Evolutionary conservation across 75 land plant genomes (phyloP).

Genomic region (Chamaecyparis obtusa): DNA sequence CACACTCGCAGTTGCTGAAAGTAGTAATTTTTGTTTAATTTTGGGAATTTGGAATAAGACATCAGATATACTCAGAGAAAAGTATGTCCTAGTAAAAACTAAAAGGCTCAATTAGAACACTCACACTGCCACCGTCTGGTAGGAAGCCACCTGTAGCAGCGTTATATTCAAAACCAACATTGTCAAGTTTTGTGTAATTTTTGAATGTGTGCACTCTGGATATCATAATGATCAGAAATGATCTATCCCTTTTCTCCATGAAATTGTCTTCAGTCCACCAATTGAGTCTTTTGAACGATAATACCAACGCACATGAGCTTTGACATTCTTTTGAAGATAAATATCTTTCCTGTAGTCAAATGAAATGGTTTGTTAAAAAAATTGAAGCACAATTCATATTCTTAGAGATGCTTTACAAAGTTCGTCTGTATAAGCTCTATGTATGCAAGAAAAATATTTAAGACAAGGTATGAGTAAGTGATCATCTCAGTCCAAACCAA

Average conservation of each 20-base stretch:
- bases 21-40: neutral
- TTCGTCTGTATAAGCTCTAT: too few relatives aligned
- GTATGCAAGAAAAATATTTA: too few relatives aligned
- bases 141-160: slow-evolving; percentile 37
- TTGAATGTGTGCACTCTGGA: slow-evolving; percentile 41
- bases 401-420: too few relatives aligned
- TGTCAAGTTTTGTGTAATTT: slow-evolving; percentile 34
- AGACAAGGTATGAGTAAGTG: too few relatives aligned
- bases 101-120: slow-evolving; percentile 8
- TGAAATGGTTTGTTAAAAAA: too few relatives aligned
- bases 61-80: neutral
- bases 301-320: slow-evolving; percentile 39
- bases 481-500: too few relatives aligned
- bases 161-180: slow-evolving; percentile 32
- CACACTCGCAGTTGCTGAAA: slow-evolving; percentile 39
- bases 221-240: slow-evolving; percentile 31
- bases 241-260: slow-evolving; percentile 35
- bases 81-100: neutral
- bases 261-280: slow-evolving; percentile 31
- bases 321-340: slow-evolving; percentile 20
- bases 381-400: too few relatives aligned
- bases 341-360: too few relatives aligned
- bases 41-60: neutral
- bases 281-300: slow-evolving; percentile 47
- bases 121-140: slow-evolving; percentile 40